Conservation (phyloP, 2,329 filamentous ascomycete species). For the Epichloe brachyelytri region DNA sequence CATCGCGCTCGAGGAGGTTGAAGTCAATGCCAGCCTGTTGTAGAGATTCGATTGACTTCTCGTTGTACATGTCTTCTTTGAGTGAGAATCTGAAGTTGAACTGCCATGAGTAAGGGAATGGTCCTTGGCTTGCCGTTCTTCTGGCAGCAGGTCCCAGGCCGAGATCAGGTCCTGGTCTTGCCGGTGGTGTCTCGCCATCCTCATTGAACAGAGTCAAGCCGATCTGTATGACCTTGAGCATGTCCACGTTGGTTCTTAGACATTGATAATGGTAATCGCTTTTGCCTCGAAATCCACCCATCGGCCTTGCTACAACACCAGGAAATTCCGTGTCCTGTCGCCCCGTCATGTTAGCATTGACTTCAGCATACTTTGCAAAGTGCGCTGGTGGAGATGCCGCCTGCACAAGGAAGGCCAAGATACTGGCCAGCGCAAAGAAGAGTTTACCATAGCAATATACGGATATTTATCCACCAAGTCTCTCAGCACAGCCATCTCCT, state of each 20-base stretch:
- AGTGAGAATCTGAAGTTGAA: constrained; percentile 98
- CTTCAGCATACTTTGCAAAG: background rate
- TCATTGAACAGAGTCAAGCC: constrained; percentile 88
- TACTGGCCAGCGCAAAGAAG: background rate
- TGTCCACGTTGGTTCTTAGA: constrained; percentile 88
- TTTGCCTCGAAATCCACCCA: constrained; percentile 88
- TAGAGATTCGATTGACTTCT: constrained; percentile 84
- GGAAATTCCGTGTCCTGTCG: constrained; percentile 90
- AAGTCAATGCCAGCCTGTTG: constrained; percentile 92
- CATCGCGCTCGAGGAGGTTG: constrained; percentile 65
- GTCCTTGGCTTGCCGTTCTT: constrained; percentile 28
- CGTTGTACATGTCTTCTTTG: constrained; percentile 94
- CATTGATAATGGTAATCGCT: constrained; percentile 99
- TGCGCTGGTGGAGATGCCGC: background rate
- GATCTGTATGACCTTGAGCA: constrained; percentile 94
- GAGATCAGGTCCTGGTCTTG: constrained; percentile 42
- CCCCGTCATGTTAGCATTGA: constrained; percentile 6
- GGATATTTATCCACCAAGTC: constrained; percentile 81
- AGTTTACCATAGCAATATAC: constrained; percentile 89
- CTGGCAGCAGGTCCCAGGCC: constrained; percentile 23
- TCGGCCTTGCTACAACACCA: constrained; percentile 90
- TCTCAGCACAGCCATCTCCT: constrained; percentile 79
- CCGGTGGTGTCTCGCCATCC: constrained; percentile 74
- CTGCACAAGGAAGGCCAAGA: too few relatives aligned
- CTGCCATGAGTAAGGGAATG: constrained; percentile 86